A percentile compares a stretch with the other conserved stretches of the same genome.
phyloP scores from a whole-genome alignment of 176 grass and related monocot genomes.

The Pontederia paniculata region DNA sequence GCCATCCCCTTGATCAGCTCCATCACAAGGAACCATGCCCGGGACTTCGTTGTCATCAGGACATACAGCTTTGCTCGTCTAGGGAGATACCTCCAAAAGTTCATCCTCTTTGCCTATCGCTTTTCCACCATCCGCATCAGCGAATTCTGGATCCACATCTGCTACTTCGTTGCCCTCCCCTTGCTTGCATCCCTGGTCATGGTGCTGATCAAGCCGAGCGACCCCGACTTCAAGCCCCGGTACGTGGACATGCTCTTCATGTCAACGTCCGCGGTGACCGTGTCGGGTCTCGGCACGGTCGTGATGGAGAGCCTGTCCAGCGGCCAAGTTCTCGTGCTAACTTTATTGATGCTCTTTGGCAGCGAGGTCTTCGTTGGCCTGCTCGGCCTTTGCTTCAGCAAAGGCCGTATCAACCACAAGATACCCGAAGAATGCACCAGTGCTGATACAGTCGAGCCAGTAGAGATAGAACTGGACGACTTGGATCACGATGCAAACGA shows the following conservation, averaged over 20 bases:
- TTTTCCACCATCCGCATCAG: slow-evolving; percentile 27
- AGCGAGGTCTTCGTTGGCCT: slow-evolving; percentile 57
- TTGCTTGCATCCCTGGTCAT: slow-evolving; percentile 47
- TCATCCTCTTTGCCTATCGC: background rate
- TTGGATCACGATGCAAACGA: background rate
- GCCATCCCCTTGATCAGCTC: background rate
- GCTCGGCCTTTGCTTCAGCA: slow-evolving; percentile 23
- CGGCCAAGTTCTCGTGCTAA: slow-evolving; percentile 39
- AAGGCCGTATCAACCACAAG: background rate
- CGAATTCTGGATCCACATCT: slow-evolving; percentile 45
- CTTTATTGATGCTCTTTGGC: slow-evolving; percentile 60
- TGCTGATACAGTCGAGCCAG: background rate
- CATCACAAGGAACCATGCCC: background rate
- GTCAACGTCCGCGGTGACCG: slow-evolving; percentile 55
- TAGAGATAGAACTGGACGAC: background rate
- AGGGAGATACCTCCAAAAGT: background rate
- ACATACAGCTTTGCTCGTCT: slow-evolving; percentile 1
- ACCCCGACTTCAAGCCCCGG: slow-evolving; percentile 8
- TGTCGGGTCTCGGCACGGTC: slow-evolving; percentile 49
- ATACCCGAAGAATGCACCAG: slow-evolving; percentile 1
- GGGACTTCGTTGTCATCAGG: background rate
- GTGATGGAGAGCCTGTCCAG: slow-evolving; percentile 71
- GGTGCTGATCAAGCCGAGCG: slow-evolving; percentile 30
- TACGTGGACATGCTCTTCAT: slow-evolving; percentile 58
- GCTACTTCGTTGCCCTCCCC: slow-evolving; percentile 50